phyloP scores from a whole-genome alignment of 208 protist genomes.

The Eutreptiella sp. region DNA sequence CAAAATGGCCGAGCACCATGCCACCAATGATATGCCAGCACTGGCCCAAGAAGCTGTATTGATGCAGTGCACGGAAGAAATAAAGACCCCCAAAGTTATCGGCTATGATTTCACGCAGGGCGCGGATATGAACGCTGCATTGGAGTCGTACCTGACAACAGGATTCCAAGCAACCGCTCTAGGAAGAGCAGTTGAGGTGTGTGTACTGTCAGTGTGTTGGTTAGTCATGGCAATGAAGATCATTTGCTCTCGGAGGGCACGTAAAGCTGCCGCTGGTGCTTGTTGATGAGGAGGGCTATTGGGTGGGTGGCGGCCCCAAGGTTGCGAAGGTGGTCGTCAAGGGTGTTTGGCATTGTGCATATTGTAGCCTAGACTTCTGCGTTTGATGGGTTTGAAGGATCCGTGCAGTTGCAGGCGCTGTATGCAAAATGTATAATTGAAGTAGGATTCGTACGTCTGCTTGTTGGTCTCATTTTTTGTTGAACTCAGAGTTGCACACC shows the following conservation, averaged over 20 bases:
- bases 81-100: conserved; percentile 5
- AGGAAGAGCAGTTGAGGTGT: conserved; percentile 55
- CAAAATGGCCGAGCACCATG: no score
- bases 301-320: no score
- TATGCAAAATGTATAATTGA: no score
- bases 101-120: conserved; percentile 60
- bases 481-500: no score
- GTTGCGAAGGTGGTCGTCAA: no score
- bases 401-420: no score
- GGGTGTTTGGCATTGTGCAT: no score
- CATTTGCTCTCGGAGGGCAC: conserved; percentile 30
- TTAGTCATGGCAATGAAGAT: conserved; percentile 23
- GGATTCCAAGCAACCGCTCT: conserved; percentile 79
- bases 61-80: not conserved
- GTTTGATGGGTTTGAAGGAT: no score
- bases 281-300: conserved; percentile 41
- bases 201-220: conserved; percentile 80
- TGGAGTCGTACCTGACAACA: conserved; percentile 46
- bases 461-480: no score
- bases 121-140: conserved; percentile 29
- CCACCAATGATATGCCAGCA: no score
- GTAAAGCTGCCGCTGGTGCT: conserved; percentile 50
- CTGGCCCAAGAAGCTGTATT: not conserved
- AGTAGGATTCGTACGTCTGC: no score
- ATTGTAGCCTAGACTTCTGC: no score